These are phyloP conservation scores for Aschersonia sp. DNA, from an alignment of 2,329 filamentous ascomycete genomes.

Conservation along the genomic window DNA sequence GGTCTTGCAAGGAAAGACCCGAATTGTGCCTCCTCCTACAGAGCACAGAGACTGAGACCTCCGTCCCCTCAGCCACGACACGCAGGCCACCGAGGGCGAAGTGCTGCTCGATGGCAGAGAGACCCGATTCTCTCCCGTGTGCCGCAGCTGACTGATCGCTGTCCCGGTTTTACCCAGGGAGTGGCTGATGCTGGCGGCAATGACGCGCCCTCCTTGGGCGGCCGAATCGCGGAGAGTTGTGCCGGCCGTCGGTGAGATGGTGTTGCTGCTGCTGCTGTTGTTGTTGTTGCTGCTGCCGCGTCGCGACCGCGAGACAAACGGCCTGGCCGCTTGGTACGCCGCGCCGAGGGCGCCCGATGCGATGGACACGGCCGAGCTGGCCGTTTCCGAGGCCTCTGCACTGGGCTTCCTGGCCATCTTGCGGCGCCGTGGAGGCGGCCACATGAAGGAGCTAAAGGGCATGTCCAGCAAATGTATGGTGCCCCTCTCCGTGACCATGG, in stretches of 20 bases:
- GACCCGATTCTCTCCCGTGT: conserved; percentile 62
- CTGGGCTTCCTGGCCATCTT: conserved; percentile 27
- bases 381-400: conserved; percentile 31
- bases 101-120: conserved; percentile 45
- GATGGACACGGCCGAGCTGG: conserved; percentile 46
- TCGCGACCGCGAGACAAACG: conserved; percentile 39
- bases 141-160: conserved; percentile 54
- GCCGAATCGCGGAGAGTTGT: conserved; percentile 42
- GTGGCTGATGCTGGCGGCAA: conserved; percentile 60
- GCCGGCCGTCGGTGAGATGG: conserved; percentile 16
- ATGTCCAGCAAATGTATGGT: conserved; percentile 88
- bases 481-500: conserved; percentile 86
- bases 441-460: conserved; percentile 67
- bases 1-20: conserved; percentile 47
- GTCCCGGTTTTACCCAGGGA: conserved; percentile 62
- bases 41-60: conserved; percentile 49
- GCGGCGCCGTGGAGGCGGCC: conserved; percentile 59
- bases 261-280: conserved; percentile 9
- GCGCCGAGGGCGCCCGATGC: conserved; percentile 58
- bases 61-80: conserved; percentile 50
- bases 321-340: conserved; percentile 53
- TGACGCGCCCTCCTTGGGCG: conserved; percentile 55
- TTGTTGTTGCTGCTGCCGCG: conserved; percentile 22
- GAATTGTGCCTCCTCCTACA: conserved; percentile 49
- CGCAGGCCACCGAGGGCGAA: conserved; percentile 42